Evolutionary conservation across 306 rosid species (phyloP).

Genomic region (Quercus robur): DNA sequence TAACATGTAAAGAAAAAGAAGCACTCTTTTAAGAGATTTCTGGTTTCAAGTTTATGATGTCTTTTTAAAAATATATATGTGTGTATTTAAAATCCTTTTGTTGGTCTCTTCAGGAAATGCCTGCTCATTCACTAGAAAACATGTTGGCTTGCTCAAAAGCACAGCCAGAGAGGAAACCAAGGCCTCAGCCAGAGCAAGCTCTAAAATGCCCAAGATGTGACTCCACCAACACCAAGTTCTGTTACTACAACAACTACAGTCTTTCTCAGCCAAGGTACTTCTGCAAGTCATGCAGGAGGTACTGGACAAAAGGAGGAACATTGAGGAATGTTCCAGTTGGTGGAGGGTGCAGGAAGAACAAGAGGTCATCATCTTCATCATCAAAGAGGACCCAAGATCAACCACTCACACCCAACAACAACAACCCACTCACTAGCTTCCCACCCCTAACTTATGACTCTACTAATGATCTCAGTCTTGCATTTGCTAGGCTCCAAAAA

Average conservation of each 20-base stretch:
- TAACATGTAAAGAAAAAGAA: not conserved
- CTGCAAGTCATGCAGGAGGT: conserved; percentile 95
- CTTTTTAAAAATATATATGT: not conserved
- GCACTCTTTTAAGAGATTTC: no score
- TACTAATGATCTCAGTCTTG: conserved; percentile 66
- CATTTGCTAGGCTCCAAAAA: conserved; percentile 80
- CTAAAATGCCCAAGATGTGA: conserved; percentile 91
- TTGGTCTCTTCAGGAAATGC: conserved; percentile 62
- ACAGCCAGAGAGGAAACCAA: conserved; percentile 59
- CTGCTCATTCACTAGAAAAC: conserved; percentile 62
- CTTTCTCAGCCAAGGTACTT: conserved; percentile 93
- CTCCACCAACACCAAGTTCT: conserved; percentile 88
- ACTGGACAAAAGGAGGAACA: conserved; percentile 99
- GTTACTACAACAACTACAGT: conserved; percentile 97
- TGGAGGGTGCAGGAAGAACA: conserved; percentile 97
- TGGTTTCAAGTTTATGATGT: not conserved
- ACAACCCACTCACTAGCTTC: conserved; percentile 34
- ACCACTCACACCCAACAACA: conserved; percentile 40
- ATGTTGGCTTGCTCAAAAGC: conserved; percentile 66
- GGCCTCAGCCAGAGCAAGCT: conserved; percentile 86
- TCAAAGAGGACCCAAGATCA: conserved; percentile 66
- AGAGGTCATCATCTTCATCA: conserved; percentile 57
- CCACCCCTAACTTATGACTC: conserved; percentile 50
- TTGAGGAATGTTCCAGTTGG: conserved; percentile 97
- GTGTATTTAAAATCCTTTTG: not conserved